These are phyloP conservation scores for Loxodes magnus DNA, from an alignment of 73 alveolate genomes.

Conservation along the genomic window DNA sequence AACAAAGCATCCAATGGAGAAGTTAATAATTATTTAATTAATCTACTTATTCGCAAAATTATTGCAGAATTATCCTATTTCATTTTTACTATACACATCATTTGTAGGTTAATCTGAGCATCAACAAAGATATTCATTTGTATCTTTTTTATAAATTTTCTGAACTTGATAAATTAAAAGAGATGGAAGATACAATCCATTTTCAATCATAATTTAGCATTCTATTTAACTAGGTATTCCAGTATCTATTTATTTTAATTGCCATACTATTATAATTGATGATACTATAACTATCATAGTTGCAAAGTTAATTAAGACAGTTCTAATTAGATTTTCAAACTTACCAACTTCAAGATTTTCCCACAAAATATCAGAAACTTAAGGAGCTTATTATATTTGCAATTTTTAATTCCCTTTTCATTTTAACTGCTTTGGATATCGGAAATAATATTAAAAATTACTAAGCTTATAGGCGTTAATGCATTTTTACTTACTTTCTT, in stretches of 20 bases:
- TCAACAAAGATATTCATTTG: too few species aligned
- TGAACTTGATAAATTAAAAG: too few species aligned
- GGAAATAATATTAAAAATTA: not conserved
- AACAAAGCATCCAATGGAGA: conserved; percentile 17
- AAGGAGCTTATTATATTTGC: conserved; percentile 20
- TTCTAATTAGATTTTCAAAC: conserved; percentile 8
- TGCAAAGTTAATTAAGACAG: conserved; percentile 7
- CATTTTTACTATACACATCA: conserved; percentile 4
- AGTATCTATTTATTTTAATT: conserved; percentile 11
- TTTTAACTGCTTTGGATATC: not conserved
- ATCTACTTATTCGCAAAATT: conserved; percentile 11
- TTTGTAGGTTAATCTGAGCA: too few species aligned
- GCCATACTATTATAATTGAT: conserved; percentile 16
- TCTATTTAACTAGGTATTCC: conserved; percentile 14
- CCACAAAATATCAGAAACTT: conserved; percentile 37
- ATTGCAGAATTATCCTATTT: conserved; percentile 13
- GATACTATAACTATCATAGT: conserved; percentile 15
- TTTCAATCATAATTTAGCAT: too few species aligned
- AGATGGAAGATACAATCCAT: too few species aligned
- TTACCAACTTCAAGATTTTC: conserved; percentile 28
- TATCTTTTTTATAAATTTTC: too few species aligned
- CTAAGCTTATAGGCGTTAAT: conserved; percentile 17
- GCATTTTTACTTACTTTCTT: conserved; percentile 17
- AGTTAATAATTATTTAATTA: not conserved
- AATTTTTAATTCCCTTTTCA: conserved; percentile 1